phyloP scores from a whole-genome alignment of 441 rosid genomes.

The Cnidoscolus chayamansa region DNA sequence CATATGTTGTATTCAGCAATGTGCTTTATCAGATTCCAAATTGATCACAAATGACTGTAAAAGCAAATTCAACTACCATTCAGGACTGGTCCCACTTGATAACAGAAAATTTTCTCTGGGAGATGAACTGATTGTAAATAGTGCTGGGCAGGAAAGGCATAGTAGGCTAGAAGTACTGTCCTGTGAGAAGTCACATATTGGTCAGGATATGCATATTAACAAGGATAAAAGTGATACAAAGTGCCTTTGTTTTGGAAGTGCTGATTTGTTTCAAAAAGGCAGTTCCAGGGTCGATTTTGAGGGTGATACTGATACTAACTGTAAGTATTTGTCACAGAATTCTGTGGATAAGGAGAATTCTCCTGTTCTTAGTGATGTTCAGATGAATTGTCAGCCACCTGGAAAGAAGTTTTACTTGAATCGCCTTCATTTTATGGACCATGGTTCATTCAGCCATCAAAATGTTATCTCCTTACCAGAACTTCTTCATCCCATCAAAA shows the following conservation, averaged over 20 bases:
- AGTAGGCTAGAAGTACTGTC: slow-evolving; percentile 23
- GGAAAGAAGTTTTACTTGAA: slow-evolving; percentile 79
- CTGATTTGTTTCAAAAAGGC: slow-evolving; percentile 22
- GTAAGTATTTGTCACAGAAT: slow-evolving; percentile 14
- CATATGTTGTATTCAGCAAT: slow-evolving; percentile 41
- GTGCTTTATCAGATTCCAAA: slow-evolving; percentile 29
- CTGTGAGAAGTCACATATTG: slow-evolving; percentile 17
- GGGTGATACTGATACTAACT: slow-evolving; percentile 15
- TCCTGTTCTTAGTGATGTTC: slow-evolving; percentile 17
- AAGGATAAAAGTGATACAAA: background rate
- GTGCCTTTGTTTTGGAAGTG: slow-evolving; percentile 23
- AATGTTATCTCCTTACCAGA: slow-evolving; percentile 64
- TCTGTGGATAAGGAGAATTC: slow-evolving; percentile 22
- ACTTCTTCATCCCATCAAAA: slow-evolving; percentile 71
- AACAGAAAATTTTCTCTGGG: slow-evolving; percentile 14
- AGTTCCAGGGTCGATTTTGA: slow-evolving; percentile 22
- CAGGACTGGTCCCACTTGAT: background rate
- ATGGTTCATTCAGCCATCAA: slow-evolving; percentile 31
- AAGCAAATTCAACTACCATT: background rate
- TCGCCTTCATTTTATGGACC: slow-evolving; percentile 54
- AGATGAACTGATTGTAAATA: slow-evolving; percentile 28
- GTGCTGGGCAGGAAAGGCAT: slow-evolving; percentile 15
- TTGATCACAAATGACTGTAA: slow-evolving; percentile 26
- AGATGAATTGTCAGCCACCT: slow-evolving; percentile 31
- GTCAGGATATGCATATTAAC: slow-evolving; percentile 2